These are phyloP conservation scores for Smithsoniella earleae DNA, from an alignment of 163 green algal genomes.

Conservation along the genomic window DNA sequence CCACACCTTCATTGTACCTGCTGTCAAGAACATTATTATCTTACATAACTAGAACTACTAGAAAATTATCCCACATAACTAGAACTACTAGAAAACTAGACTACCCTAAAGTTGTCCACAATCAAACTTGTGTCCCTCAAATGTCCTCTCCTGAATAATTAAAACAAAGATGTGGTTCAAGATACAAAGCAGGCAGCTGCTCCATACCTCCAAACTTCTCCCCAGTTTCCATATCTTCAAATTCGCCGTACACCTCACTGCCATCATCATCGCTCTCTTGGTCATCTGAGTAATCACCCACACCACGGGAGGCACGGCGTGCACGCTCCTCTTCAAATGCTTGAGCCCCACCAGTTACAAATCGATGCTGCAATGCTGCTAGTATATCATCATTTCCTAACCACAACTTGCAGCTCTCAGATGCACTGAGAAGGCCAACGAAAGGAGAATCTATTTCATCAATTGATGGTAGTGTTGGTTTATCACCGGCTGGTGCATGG, in stretches of 20 bases:
- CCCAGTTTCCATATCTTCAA: conserved; percentile 91
- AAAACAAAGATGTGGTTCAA: too few relatives aligned
- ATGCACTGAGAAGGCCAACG: too few relatives aligned
- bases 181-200: too few relatives aligned
- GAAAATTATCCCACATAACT: too few relatives aligned
- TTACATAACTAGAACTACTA: too few relatives aligned
- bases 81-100: not conserved
- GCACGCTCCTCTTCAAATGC: conserved; percentile 34
- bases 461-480: too few relatives aligned
- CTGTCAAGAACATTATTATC: not conserved
- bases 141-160: too few relatives aligned
- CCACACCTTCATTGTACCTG: not conserved
- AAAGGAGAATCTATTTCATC: too few relatives aligned
- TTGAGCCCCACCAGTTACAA: conserved; percentile 38
- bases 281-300: not conserved
- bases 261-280: conserved; percentile 36
- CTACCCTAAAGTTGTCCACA: not conserved
- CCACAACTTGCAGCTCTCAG: conserved; percentile 48
- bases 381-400: conserved; percentile 64
- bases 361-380: conserved; percentile 36
- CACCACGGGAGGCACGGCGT: not conserved
- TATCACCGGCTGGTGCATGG: too few relatives aligned
- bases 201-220: conserved; percentile 40
- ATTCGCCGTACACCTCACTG: conserved; percentile 89
- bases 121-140: too few relatives aligned